A percentile compares a stretch with the other conserved stretches of the same genome.
Evolutionary conservation across 441 rosid species (phyloP).

Genomic region (Brassica hybrid): DNA sequence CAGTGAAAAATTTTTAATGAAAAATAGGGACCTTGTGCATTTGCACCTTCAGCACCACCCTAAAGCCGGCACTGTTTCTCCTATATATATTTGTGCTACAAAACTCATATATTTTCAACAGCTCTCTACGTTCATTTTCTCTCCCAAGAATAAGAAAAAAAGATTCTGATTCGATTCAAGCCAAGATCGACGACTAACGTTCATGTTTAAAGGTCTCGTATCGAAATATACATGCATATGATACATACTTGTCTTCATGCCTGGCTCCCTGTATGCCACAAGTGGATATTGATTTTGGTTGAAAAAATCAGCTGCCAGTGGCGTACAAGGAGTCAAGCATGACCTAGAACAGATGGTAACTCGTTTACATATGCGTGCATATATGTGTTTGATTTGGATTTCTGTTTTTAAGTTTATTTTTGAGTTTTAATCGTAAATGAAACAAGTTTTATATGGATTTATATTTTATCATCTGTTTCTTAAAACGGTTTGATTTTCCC

Average conservation of each 20-base stretch:
- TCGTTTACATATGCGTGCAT: constrained; percentile 14
- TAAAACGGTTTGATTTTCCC: neutral
- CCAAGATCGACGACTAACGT: constrained; percentile 23
- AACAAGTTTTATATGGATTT: neutral
- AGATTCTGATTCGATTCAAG: neutral
- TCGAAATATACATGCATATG: neutral
- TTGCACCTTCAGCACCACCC: too few species aligned
- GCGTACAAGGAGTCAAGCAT: constrained; percentile 46
- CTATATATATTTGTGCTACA: constrained; percentile 29
- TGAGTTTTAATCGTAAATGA: neutral
- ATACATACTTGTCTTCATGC: constrained; percentile 14
- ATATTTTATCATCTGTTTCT: neutral
- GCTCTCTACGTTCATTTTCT: constrained; percentile 24
- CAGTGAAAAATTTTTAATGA: too few species aligned
- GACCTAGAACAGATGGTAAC: constrained; percentile 2
- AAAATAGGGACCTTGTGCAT: too few species aligned
- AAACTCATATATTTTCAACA: neutral
- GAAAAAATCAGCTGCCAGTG: constrained; percentile 36
- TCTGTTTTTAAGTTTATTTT: neutral
- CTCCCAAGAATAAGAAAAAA: constrained; percentile 10
- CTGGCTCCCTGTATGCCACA: constrained; percentile 48
- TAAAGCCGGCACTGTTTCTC: too few species aligned
- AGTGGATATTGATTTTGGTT: constrained; percentile 31
- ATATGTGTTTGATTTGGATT: neutral
- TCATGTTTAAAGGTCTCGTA: constrained; percentile 8